Evolutionary conservation across 805 yeast species (phyloP), one percentile per base, ranked within the genome.

Genomic region (Limtongozyma cylindracea): DNA sequence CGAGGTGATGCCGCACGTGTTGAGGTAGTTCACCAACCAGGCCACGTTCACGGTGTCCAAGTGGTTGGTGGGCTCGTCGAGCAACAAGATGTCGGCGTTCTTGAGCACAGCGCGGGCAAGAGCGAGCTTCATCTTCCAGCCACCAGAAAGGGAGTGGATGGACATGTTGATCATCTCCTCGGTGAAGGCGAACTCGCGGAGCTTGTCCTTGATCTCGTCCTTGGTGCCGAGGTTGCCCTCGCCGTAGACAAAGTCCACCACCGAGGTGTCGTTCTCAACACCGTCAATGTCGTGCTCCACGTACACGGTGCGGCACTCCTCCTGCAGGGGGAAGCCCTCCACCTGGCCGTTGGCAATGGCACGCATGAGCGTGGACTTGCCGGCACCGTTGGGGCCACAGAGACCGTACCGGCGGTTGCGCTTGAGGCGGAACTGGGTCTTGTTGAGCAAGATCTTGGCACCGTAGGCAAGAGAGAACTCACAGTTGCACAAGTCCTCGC

Each of bases 41-140:
- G 93, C 94, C 48, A 88, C 98, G 61, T 88, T 88, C 45, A 82
- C 95, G 44, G 94, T 82, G 63, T 88, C 98, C 74, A 88, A 76
- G 67, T 88, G 98, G 76, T 84, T 84, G 49, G 98, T 84, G 61
- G 98, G 98, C 69, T 84, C 98, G 66, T 84, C 98, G 55, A 84
- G 72, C 57, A 84, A 65, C 56, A 84, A 65, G 49, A 84, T 88
- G 57, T 77, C 92, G 47, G 98, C 96, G 60, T 82, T 82, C 68
- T 76, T 77, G 60, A 84, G 70, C 47, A 84, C 95, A 48, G 98
- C 98, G 62, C 95, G 78, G 42, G 98, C 96, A 47, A 84, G 68
- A 50, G 96, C 96, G 55, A 84, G 70, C 62, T 88, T 88, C 98
- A 84, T 84, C 72, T 88, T 88, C 98, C 98, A 84, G 70, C 98